Conservation (phyloP, 2,329 filamentous ascomycete genomes). For the Aspergillus vadensis region DNA sequence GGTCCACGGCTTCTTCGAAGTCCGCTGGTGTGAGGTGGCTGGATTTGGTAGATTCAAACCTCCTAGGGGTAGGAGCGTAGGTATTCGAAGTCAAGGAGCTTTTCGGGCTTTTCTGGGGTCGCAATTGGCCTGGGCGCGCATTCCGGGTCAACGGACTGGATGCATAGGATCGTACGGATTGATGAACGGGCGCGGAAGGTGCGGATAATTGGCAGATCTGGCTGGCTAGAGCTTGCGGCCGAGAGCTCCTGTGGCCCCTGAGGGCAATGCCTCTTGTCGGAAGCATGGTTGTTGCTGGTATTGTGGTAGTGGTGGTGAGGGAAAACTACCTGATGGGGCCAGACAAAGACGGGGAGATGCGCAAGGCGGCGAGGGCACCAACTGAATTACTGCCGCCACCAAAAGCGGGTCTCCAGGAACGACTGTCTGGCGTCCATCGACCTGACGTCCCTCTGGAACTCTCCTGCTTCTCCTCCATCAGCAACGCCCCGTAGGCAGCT, state of each 20-base stretch:
- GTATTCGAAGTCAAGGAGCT: conserved; percentile 8
- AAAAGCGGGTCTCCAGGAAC: conserved; percentile 3
- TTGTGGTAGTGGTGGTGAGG: background rate
- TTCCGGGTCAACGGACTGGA: conserved; percentile 17
- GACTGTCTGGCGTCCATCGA: background rate
- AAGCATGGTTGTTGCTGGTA: conserved; percentile 10
- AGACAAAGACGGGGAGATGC: background rate
- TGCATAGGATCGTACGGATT: conserved; percentile 23
- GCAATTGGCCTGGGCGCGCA: conserved; percentile 21
- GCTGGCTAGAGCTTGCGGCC: conserved; percentile 34
- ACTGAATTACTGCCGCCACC: conserved; percentile 2
- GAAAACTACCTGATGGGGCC: background rate
- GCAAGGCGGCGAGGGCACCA: background rate
- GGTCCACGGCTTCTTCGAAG: conserved; percentile 32
- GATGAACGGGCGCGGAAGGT: conserved; percentile 21
- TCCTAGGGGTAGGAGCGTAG: conserved; percentile 9
- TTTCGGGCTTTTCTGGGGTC: conserved; percentile 16
- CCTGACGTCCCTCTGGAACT: conserved; percentile 20
- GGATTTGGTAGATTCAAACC: conserved; percentile 24
- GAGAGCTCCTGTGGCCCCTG: conserved; percentile 29
- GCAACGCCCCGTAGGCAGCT: conserved; percentile 18
- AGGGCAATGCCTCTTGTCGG: conserved; percentile 41
- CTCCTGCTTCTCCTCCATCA: conserved; percentile 28
- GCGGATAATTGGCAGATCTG: conserved; percentile 43
- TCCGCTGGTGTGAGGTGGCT: conserved; percentile 12